Evolutionary conservation across 768 basidiomycete species (phyloP).

Genomic region (Russula dissimulans): DNA sequence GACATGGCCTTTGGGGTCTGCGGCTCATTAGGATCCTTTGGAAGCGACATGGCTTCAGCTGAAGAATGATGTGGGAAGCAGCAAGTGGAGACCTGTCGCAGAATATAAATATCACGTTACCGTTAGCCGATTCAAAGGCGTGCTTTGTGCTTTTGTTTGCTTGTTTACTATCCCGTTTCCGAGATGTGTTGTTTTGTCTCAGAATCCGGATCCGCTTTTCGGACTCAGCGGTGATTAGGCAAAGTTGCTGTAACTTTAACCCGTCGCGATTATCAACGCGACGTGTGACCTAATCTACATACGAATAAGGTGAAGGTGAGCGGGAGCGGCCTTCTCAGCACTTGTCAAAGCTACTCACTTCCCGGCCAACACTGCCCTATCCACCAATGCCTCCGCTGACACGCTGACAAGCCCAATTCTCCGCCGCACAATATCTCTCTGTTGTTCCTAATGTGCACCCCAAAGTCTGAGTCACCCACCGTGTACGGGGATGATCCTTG

Average conservation of each 20-base stretch:
- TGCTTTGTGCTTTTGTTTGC: neutral
- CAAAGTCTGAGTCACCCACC: constrained; percentile 68
- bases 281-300: neutral
- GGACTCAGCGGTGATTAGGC: neutral
- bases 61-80: neutral
- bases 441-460: constrained; percentile 28
- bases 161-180: neutral
- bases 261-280: neutral
- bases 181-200: neutral
- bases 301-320: too few relatives aligned
- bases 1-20: neutral
- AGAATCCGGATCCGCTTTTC: neutral
- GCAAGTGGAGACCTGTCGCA: neutral
- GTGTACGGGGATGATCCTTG: constrained; percentile 44
- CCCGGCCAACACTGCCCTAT: neutral
- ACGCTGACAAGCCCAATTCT: constrained; percentile 25
- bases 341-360: neutral
- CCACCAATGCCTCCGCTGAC: constrained; percentile 19
- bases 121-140: neutral
- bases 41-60: neutral
- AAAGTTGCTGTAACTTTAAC: too few relatives aligned
- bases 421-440: constrained; percentile 26
- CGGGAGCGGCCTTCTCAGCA: too few relatives aligned
- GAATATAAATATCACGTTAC: neutral
- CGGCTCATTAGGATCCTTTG: neutral